A percentile compares a stretch with the other conserved stretches of the same genome.
phyloP scores from a whole-genome alignment of 164 flowering plant genomes.

The Piper betle region DNA sequence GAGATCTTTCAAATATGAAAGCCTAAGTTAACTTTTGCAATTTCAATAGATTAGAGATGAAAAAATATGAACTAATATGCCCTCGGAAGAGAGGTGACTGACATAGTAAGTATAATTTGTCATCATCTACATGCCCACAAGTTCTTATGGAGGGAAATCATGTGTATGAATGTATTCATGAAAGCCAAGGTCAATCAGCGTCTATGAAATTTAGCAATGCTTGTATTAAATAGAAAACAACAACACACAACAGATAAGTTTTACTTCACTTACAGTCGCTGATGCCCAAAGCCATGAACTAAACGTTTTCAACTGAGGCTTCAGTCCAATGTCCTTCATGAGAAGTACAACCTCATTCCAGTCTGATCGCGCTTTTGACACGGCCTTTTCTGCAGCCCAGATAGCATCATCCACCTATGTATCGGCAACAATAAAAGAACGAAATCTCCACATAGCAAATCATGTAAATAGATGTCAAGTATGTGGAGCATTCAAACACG shows the following conservation, averaged over 20 bases:
- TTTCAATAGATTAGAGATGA: not conserved
- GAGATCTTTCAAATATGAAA: slow-evolving; percentile 46
- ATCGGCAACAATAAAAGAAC: not conserved
- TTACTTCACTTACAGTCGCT: slow-evolving; percentile 51
- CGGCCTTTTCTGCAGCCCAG: slow-evolving; percentile 68
- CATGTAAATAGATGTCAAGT: not conserved
- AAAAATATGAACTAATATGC: not conserved
- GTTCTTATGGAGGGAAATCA: too few relatives aligned
- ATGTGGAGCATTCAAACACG: not conserved
- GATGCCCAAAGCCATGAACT: slow-evolving; percentile 94
- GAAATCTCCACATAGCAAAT: not conserved
- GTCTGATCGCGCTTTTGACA: slow-evolving; percentile 37
- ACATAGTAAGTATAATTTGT: not conserved
- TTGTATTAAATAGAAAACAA: not conserved
- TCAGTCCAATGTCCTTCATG: slow-evolving; percentile 48
- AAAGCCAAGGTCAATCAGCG: too few relatives aligned
- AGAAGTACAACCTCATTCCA: slow-evolving; percentile 56
- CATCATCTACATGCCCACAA: too few relatives aligned
- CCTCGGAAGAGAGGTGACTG: not conserved
- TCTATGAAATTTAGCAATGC: too few relatives aligned
- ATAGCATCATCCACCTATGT: slow-evolving; percentile 75
- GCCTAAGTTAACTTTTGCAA: not conserved
- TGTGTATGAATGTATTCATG: too few relatives aligned
- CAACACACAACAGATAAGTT: not conserved
- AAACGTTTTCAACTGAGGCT: slow-evolving; percentile 37